These are phyloP conservation scores for Piper betle DNA, from an alignment of 164 flowering plant species.

Conservation along the genomic window DNA sequence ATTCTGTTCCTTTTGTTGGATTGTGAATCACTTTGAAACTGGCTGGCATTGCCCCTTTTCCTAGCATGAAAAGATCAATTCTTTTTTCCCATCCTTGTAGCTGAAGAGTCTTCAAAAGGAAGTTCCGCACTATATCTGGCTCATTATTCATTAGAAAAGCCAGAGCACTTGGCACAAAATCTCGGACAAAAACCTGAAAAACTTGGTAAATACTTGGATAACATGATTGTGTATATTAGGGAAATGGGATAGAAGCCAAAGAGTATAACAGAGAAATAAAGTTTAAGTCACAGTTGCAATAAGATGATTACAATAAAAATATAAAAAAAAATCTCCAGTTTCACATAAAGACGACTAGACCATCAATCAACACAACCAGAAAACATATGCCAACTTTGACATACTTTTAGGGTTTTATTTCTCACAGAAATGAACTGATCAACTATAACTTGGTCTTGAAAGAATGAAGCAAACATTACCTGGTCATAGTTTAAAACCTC, in stretches of 20 bases:
- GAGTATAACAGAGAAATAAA: neutral
- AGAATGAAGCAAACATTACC: conserved; percentile 5
- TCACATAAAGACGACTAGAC: neutral
- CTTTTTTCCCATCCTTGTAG: conserved; percentile 30
- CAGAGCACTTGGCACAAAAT: conserved; percentile 27
- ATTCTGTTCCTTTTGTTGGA: conserved; percentile 16
- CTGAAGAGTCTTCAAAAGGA: conserved; percentile 23
- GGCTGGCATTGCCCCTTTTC: conserved; percentile 30
- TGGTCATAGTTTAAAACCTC: conserved; percentile 28
- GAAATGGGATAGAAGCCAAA: neutral
- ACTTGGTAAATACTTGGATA: neutral
- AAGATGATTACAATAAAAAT: neutral
- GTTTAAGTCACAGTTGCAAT: neutral
- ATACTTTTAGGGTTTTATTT: neutral
- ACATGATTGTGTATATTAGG: neutral
- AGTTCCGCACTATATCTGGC: conserved; percentile 23
- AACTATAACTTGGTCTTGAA: neutral
- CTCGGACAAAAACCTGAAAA: conserved; percentile 22
- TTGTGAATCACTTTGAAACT: conserved; percentile 30
- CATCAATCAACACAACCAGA: neutral
- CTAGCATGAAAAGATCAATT: conserved; percentile 23
- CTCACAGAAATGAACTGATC: neutral
- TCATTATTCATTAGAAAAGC: conserved; percentile 30
- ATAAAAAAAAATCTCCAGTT: neutral
- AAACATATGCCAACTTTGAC: neutral